Evolutionary conservation across 306 rosid genomes (phyloP).

Genomic region (Pyrus pyrifolia): DNA sequence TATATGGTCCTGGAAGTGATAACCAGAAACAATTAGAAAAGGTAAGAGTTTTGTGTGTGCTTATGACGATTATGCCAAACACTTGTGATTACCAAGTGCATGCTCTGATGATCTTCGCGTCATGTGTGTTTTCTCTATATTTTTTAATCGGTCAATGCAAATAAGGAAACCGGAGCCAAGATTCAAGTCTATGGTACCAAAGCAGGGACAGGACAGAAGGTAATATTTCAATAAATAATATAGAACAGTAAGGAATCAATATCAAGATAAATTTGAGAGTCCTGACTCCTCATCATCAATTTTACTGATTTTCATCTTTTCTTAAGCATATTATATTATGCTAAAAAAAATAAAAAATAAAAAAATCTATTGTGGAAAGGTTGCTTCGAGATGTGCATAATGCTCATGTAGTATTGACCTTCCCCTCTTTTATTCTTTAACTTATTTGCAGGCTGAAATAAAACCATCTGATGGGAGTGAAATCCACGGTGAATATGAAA

Average conservation of each 20-base stretch:
- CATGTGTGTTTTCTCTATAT: not conserved
- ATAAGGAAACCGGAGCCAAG: slow-evolving; percentile 87
- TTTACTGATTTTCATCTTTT: not conserved
- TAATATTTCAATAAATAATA: slow-evolving; percentile 6
- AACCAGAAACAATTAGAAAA: slow-evolving; percentile 50
- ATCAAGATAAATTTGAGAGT: not conserved
- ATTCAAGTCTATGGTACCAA: slow-evolving; percentile 66
- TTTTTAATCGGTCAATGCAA: slow-evolving; percentile 6
- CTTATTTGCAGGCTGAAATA: slow-evolving; percentile 50
- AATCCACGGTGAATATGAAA: slow-evolving; percentile 47
- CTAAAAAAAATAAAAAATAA: too few species aligned
- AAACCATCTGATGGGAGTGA: slow-evolving; percentile 52
- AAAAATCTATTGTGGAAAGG: not conserved
- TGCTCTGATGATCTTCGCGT: not conserved
- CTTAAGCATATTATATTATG: not conserved
- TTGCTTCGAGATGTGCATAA: not conserved
- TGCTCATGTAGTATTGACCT: not conserved
- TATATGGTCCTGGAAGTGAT: too few species aligned
- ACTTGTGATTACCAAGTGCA: not conserved
- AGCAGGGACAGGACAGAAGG: slow-evolving; percentile 66
- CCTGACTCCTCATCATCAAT: not conserved
- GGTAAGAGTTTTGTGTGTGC: slow-evolving; percentile 37
- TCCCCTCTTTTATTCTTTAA: slow-evolving; percentile 7
- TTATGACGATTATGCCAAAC: not conserved
- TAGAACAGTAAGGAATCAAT: not conserved